Evolutionary conservation across 768 basidiomycete genomes (phyloP), one percentile per base, ranked within the genome.

Genomic region (Trichaptum fuscoviolaceum): DNA sequence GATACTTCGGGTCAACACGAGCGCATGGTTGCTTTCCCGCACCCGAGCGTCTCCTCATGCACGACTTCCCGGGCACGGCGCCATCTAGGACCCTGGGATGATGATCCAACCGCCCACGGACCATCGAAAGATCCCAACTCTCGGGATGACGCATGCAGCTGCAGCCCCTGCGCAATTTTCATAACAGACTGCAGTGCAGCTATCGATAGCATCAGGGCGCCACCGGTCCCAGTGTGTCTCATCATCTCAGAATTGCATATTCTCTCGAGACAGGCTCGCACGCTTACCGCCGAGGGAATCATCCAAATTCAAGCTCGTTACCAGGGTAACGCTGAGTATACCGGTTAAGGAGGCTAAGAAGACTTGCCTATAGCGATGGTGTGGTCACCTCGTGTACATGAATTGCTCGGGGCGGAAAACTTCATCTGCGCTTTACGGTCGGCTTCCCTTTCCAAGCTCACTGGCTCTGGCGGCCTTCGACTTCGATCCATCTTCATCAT

Each of bases 81-180:
- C 42, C 42, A 52, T 52, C 42, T 20, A 52, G 15, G 42, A 12
- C 5, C 42, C 42, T 12, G 42, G 2, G 15, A 20, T 6, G 42
- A 20, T 52, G 42, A 52, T 52, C 42, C 42, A 52, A 52, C 42
- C 42, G 42, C 42, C 5, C 15, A 52, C 20, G 42, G 42, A 20
- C 12, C 42, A 52, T 12, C 42, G 42, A 52, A 52, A 52, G 42
- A 52, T 52, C 15, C 42, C 42, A 52, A 52, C 42, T 15, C 10
- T 52, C 42, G 42, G 15, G 42, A 52, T 52, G 20, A 52, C 42
- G 42, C 42, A 52, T 20, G 42, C 42, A 12, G 42, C 15, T 52
- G 42, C 42, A 52, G 42, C 42, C 42, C 42, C 42, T 52, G 42
- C 42, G 42, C 42, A 52, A 52, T 52, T 52, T 52, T 52, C 42